A percentile compares a stretch with the other conserved stretches of the same genome.
phyloP scores from a whole-genome alignment of 257 asterid genomes.

The Scutellaria minor region DNA sequence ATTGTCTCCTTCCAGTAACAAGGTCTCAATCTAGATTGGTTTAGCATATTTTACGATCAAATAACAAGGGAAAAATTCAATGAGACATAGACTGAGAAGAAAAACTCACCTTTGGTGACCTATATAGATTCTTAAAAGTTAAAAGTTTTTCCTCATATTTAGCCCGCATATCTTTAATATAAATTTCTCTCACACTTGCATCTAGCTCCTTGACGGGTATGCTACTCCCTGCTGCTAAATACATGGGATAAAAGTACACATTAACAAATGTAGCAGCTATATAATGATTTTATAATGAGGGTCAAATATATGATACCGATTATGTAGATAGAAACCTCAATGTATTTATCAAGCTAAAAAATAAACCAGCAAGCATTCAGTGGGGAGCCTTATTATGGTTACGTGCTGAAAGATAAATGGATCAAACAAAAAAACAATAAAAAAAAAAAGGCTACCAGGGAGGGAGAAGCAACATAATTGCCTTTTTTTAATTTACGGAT shows the following conservation, averaged over 20 bases:
- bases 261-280: neutral
- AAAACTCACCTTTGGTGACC: constrained; percentile 49
- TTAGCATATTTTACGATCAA: constrained; percentile 32
- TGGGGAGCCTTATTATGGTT: no score
- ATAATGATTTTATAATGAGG: constrained; percentile 1
- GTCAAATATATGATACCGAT: neutral
- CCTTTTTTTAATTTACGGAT: no score
- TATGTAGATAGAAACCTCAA: neutral
- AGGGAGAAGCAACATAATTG: no score
- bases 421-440: neutral
- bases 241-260: constrained; percentile 18
- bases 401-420: no score
- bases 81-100: constrained; percentile 8
- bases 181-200: constrained; percentile 57
- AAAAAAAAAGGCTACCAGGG: neutral
- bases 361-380: neutral
- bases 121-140: constrained; percentile 50
- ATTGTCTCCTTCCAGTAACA: constrained; percentile 80
- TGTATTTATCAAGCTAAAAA: constrained; percentile 11
- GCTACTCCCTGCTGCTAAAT: constrained; percentile 68
- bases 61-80: constrained; percentile 26
- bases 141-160: constrained; percentile 59
- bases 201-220: constrained; percentile 62
- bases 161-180: constrained; percentile 60
- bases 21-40: constrained; percentile 56